Percentiles rank a stretch among this genome's conserved stretches.
These are phyloP conservation scores for Holtermanniella nyarrowii DNA, from an alignment of 768 basidiomycete species.

Conservation along the genomic window DNA sequence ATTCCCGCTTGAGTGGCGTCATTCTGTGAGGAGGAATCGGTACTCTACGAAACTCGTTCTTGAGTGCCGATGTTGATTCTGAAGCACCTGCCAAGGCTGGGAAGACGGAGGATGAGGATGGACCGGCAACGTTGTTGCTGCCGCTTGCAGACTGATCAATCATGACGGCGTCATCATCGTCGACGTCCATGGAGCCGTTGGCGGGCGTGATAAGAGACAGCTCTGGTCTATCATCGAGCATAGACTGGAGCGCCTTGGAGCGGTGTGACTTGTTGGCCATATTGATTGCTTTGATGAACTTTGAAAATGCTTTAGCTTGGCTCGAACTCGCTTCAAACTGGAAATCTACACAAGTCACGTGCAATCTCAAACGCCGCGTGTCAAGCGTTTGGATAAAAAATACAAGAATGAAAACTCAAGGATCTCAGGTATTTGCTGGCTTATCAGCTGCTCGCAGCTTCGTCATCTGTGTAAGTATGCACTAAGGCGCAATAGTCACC, in stretches of 20 bases:
- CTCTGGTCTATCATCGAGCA: slow-evolving; percentile 34
- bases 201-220: slow-evolving; percentile 32
- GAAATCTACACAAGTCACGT: too few relatives aligned
- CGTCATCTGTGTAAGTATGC: too few relatives aligned
- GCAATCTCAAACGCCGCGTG: too few relatives aligned
- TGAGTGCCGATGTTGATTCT: slow-evolving; percentile 48
- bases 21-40: slow-evolving; percentile 92
- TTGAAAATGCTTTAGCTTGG: too few relatives aligned
- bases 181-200: slow-evolving; percentile 28
- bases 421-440: too few relatives aligned
- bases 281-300: too few relatives aligned
- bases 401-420: too few relatives aligned
- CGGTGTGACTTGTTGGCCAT: slow-evolving; percentile 41
- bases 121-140: slow-evolving; percentile 24
- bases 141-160: slow-evolving; percentile 49
- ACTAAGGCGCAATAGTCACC: too few relatives aligned
- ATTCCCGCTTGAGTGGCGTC: slow-evolving; percentile 93
- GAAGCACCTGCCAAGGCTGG: slow-evolving; percentile 57
- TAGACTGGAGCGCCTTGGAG: slow-evolving; percentile 38
- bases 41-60: slow-evolving; percentile 78
- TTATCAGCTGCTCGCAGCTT: too few relatives aligned
- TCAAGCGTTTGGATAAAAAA: too few relatives aligned
- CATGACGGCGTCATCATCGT: slow-evolving; percentile 54
- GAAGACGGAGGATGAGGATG: slow-evolving; percentile 56
- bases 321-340: too few relatives aligned